phyloP scores from a whole-genome alignment of 129 eudicot genomes.

The Cynara cardunculus region DNA sequence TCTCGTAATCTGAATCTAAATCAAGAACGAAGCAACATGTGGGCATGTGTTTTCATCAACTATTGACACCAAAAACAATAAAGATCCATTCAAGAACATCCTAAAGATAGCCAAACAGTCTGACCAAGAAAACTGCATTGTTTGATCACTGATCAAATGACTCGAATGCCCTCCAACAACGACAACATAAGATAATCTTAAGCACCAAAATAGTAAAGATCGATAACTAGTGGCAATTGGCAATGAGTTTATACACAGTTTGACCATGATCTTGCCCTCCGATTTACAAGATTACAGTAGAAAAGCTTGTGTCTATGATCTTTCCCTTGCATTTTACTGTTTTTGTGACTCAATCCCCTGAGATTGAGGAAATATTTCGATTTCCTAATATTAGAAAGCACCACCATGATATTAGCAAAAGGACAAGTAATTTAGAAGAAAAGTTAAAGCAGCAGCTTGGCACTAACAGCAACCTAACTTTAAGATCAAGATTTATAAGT shows the following conservation, averaged over 20 bases:
- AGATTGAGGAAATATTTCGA: not conserved
- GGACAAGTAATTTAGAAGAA: not conserved
- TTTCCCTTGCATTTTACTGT: not conserved
- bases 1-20: too few species aligned
- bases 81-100: too few species aligned
- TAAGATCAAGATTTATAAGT: constrained; percentile 1
- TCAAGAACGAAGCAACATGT: too few species aligned
- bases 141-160: constrained; percentile 10
- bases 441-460: not conserved
- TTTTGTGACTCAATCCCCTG: not conserved
- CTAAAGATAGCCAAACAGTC: not conserved
- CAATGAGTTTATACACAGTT: not conserved
- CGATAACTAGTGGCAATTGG: not conserved
- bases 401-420: not conserved
- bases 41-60: too few species aligned
- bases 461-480: not conserved
- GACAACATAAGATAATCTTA: not conserved
- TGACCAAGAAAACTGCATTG: not conserved
- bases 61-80: too few species aligned
- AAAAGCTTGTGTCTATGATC: not conserved
- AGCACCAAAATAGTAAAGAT: not conserved
- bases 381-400: not conserved
- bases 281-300: not conserved
- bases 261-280: not conserved
- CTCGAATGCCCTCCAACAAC: not conserved